A percentile compares a stretch with the other conserved stretches of the same genome.
Evolutionary conservation across 1,284 basidiomycete species (phyloP).

Genomic region (Marasmius tenuissimus): DNA sequence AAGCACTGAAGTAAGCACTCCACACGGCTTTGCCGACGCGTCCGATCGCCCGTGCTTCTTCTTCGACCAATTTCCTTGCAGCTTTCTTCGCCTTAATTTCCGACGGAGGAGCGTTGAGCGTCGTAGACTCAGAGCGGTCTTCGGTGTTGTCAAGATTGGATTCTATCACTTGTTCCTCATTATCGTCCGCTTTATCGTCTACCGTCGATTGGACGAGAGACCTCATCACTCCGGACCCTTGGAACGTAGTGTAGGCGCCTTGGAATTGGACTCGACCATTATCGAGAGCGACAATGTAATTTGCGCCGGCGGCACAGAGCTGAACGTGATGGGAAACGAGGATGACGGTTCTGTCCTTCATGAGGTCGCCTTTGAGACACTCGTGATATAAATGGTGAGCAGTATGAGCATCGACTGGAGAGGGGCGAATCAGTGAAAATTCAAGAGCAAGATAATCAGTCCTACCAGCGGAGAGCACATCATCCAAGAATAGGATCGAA

Average conservation of each 20-base stretch:
- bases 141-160: slow-evolving; percentile 28
- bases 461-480: slow-evolving; percentile 76
- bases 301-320: slow-evolving; percentile 68
- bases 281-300: slow-evolving; percentile 79
- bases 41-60: slow-evolving; percentile 87
- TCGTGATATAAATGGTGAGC: slow-evolving; percentile 82
- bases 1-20: slow-evolving; percentile 75
- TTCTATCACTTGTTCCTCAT: slow-evolving; percentile 37
- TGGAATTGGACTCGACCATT: slow-evolving; percentile 82
- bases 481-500: slow-evolving; percentile 83
- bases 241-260: slow-evolving; percentile 70
- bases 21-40: slow-evolving; percentile 80
- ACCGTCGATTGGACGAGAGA: slow-evolving; percentile 68
- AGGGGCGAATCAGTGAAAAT: slow-evolving; percentile 4
- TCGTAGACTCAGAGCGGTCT: slow-evolving; percentile 46
- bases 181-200: slow-evolving; percentile 42
- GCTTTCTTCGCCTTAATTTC: slow-evolving; percentile 60
- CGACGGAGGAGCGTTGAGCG: slow-evolving; percentile 32
- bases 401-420: slow-evolving; percentile 81
- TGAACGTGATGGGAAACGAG: slow-evolving; percentile 92
- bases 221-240: slow-evolving; percentile 62
- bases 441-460: slow-evolving; percentile 5
- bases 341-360: slow-evolving; percentile 77
- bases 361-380: slow-evolving; percentile 84
- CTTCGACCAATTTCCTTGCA: slow-evolving; percentile 86